phyloP scores from a whole-genome alignment of 352 stramenopile genomes.

The Blastocystis sp. region DNA sequence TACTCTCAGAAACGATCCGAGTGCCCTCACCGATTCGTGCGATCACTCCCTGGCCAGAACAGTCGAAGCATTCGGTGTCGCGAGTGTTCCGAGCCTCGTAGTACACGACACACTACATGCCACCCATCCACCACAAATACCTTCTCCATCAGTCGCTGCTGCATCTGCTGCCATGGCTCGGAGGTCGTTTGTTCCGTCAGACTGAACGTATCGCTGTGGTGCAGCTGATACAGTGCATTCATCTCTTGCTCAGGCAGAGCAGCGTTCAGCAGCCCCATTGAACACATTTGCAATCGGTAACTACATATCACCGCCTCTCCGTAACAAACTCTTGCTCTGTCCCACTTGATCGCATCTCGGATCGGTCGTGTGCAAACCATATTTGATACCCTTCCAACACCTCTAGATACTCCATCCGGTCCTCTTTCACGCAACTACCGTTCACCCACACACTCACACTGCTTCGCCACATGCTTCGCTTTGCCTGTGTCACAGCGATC shows the following conservation, averaged over 20 bases:
- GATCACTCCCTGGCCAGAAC: neutral
- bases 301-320: neutral
- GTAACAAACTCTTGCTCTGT: neutral
- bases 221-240: conserved; percentile 3
- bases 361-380: neutral
- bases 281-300: conserved; percentile 50
- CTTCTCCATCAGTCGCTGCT: conserved; percentile 10
- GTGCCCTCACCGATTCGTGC: conserved; percentile 16
- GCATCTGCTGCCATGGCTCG: neutral
- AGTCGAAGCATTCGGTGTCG: conserved; percentile 26
- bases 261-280: conserved; percentile 16
- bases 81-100: conserved; percentile 53
- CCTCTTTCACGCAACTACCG: neutral
- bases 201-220: conserved; percentile 2
- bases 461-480: conserved; percentile 55
- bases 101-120: neutral
- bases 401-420: conserved; percentile 40
- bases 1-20: conserved; percentile 32
- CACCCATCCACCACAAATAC: neutral
- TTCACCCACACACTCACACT: conserved; percentile 10
- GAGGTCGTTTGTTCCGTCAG: neutral
- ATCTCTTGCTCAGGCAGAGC: neutral
- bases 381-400: neutral
- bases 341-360: neutral
- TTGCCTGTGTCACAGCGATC: conserved; percentile 26